Evolutionary conservation across 2,329 filamentous ascomycete genomes (phyloP).

Genomic region (Cercospora sesami): DNA sequence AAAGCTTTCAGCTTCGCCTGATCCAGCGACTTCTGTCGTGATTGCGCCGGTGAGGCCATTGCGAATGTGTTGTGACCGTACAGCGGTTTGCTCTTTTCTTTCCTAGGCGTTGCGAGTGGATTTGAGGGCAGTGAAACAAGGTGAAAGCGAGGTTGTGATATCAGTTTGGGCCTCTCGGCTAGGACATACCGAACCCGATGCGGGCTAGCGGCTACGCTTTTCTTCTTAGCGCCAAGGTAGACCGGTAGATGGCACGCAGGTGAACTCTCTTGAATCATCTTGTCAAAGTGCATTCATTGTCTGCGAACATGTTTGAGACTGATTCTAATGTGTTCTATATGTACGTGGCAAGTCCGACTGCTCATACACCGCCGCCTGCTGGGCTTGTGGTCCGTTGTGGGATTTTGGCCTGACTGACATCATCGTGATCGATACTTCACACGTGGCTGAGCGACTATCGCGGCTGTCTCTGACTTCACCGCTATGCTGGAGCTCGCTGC

Average conservation of each 20-base stretch:
- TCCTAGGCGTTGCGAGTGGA: conserved; percentile 9
- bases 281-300: neutral
- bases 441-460: conserved; percentile 12
- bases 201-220: neutral
- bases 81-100: conserved; percentile 15
- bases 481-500: neutral
- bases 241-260: neutral
- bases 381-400: neutral
- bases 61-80: conserved; percentile 7
- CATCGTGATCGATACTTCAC: conserved; percentile 9
- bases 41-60: conserved; percentile 9
- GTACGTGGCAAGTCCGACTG: neutral
- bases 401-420: neutral
- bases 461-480: conserved; percentile 11
- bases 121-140: conserved; percentile 1
- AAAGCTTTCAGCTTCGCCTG: conserved; percentile 66
- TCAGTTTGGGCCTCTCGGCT: neutral
- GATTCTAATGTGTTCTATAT: neutral
- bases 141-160: conserved; percentile 13
- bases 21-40: conserved; percentile 50
- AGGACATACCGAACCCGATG: neutral
- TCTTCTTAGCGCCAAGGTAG: conserved; percentile 11
- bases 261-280: conserved; percentile 11
- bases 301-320: neutral
- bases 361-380: neutral